A percentile compares a stretch with the other conserved stretches of the same genome.
These are phyloP conservation scores for Casuarina cunninghamiana DNA, from an alignment of 306 rosid species.

Conservation along the genomic window DNA sequence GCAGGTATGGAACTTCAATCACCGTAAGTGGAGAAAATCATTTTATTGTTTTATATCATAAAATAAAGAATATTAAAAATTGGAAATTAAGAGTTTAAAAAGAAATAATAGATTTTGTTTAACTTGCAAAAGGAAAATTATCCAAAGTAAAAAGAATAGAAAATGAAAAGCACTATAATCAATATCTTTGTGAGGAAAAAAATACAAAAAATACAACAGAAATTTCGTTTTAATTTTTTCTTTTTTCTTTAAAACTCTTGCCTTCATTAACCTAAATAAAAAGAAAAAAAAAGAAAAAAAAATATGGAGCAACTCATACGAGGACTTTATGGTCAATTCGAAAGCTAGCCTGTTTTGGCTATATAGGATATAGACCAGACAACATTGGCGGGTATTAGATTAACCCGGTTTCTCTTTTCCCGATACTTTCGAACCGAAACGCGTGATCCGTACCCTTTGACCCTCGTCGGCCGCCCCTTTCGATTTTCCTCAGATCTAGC, in stretches of 20 bases:
- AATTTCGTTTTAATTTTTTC: no score
- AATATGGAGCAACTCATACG: neutral
- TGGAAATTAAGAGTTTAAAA: no score
- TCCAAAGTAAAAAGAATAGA: no score
- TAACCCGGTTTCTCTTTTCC: slow-evolving; percentile 29
- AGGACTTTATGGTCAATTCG: slow-evolving; percentile 5
- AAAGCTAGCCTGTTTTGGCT: slow-evolving; percentile 4
- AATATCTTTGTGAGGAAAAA: no score
- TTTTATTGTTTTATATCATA: no score
- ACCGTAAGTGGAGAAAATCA: no score
- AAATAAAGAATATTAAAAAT: no score
- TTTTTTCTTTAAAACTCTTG: neutral
- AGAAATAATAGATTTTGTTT: no score
- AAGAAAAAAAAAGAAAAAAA: neutral
- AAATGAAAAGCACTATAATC: no score
- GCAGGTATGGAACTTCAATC: no score
- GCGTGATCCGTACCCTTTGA: slow-evolving; percentile 35
- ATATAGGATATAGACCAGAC: slow-evolving; percentile 23
- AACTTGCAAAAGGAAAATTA: no score
- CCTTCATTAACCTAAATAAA: neutral
- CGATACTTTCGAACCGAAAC: slow-evolving; percentile 20
- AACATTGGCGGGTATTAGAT: neutral
- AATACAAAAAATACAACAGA: no score
- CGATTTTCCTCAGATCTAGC: slow-evolving; percentile 22
- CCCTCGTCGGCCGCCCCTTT: slow-evolving; percentile 24